Conservation (phyloP, 2,329 filamentous ascomycete species). For the Peltaster fructicola region DNA sequence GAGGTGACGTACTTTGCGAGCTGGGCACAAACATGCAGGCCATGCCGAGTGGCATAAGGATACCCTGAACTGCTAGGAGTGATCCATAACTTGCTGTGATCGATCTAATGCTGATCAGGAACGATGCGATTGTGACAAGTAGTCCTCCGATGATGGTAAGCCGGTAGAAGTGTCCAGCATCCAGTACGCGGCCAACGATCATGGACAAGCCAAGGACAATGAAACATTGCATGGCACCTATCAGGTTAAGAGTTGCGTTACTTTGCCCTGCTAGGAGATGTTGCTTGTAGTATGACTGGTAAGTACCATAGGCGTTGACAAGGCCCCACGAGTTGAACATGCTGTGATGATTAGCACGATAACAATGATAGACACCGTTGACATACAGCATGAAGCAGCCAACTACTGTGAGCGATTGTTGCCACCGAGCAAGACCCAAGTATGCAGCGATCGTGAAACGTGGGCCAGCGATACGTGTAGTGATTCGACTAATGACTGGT, state of each 20-base stretch:
- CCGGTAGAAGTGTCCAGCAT: slow-evolving; percentile 26
- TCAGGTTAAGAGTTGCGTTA: slow-evolving; percentile 27
- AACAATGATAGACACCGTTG: too few relatives aligned
- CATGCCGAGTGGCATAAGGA: slow-evolving; percentile 32
- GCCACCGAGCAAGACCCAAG: too few relatives aligned
- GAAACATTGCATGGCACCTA: slow-evolving; percentile 31
- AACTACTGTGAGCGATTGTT: too few relatives aligned
- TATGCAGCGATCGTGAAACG: too few relatives aligned
- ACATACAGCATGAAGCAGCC: too few relatives aligned
- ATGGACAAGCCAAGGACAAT: slow-evolving; percentile 29
- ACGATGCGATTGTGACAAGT: slow-evolving; percentile 26
- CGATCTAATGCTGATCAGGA: slow-evolving; percentile 27
- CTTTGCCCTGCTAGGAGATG: slow-evolving; percentile 23
- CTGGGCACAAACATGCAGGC: slow-evolving; percentile 34
- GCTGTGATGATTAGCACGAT: too few relatives aligned
- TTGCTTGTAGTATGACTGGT: slow-evolving; percentile 31
- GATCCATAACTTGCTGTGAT: too few relatives aligned
- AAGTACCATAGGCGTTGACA: slow-evolving; percentile 34
- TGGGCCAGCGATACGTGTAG: too few relatives aligned
- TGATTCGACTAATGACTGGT: too few relatives aligned
- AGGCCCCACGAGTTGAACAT: slow-evolving; percentile 30
- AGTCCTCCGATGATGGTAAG: slow-evolving; percentile 26
- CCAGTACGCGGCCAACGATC: slow-evolving; percentile 30
- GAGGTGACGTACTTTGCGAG: slow-evolving; percentile 26
- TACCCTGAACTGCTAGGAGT: too few relatives aligned